Evolutionary conservation across 768 basidiomycete genomes (phyloP).

Genomic region (Mycena galopus): DNA sequence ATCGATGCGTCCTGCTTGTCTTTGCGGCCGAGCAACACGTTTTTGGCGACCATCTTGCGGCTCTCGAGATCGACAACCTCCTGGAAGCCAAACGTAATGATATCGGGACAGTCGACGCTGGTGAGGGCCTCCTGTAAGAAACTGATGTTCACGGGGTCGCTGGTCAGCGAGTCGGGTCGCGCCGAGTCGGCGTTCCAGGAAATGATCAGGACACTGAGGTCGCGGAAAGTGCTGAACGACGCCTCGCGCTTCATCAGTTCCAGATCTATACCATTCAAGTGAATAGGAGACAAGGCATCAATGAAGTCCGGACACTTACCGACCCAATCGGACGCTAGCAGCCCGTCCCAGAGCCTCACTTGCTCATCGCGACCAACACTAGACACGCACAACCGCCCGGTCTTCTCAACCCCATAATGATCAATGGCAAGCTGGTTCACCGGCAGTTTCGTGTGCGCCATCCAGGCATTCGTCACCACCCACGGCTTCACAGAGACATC

Average conservation of each 20-base stretch:
- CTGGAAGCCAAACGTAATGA: constrained; percentile 95
- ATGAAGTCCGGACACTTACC: constrained; percentile 63
- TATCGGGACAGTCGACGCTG: constrained; percentile 84
- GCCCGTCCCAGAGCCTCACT: constrained; percentile 90
- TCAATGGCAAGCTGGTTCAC: constrained; percentile 78
- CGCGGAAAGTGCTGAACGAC: constrained; percentile 83
- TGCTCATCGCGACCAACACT: constrained; percentile 83
- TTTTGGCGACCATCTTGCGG: constrained; percentile 93
- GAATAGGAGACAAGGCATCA: constrained; percentile 1
- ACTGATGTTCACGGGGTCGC: constrained; percentile 76
- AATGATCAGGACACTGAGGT: constrained; percentile 81
- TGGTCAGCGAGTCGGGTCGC: constrained; percentile 79
- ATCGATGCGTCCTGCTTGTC: constrained; percentile 67
- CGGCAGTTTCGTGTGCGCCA: constrained; percentile 78
- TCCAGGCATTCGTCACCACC: constrained; percentile 90
- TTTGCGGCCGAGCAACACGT: constrained; percentile 84
- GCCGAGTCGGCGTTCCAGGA: constrained; percentile 96
- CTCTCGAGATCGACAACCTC: constrained; percentile 97
- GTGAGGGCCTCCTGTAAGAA: constrained; percentile 85
- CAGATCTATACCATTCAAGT: constrained; percentile 62
- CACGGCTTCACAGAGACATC: constrained; percentile 83
- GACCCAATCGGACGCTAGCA: constrained; percentile 87
- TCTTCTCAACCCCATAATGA: constrained; percentile 78
- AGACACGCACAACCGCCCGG: constrained; percentile 75
- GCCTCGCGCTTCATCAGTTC: constrained; percentile 82